A percentile compares a stretch with the other conserved stretches of the same genome.
These are phyloP conservation scores for Syzygium aqueum DNA, from an alignment of 345 rosid species.

Conservation along the genomic window DNA sequence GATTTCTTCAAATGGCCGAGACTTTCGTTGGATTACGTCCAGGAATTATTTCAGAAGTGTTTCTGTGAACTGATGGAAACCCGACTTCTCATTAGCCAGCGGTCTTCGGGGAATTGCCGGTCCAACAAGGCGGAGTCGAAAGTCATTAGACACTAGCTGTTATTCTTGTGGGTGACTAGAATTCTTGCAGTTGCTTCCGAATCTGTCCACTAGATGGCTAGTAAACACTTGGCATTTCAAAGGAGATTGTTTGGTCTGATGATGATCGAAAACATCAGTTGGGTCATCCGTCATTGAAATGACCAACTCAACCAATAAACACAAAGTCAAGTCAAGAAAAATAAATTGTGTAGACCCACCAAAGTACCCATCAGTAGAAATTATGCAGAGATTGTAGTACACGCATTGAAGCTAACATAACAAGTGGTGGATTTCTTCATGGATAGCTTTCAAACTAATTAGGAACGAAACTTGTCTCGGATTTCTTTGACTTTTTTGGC, in stretches of 20 bases:
- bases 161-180: too few relatives aligned
- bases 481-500: not conserved
- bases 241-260: too few relatives aligned
- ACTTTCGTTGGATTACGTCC: not conserved
- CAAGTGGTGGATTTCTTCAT: not conserved
- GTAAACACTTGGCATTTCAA: too few relatives aligned
- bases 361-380: not conserved
- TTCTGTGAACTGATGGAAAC: not conserved
- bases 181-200: too few relatives aligned
- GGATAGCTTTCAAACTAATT: not conserved
- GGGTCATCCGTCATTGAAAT: not conserved
- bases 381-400: not conserved
- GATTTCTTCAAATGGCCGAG: not conserved
- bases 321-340: not conserved
- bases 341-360: not conserved
- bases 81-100: not conserved
- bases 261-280: too few relatives aligned
- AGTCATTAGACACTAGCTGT: not conserved
- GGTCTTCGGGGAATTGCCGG: not conserved
- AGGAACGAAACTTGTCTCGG: not conserved
- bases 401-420: not conserved
- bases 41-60: not conserved
- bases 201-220: too few relatives aligned
- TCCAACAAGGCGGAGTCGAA: not conserved
- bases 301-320: not conserved